Base-by-base conservation (phyloP, 352 stramenopile species). In the Elongisporangium prolatum region DNA sequence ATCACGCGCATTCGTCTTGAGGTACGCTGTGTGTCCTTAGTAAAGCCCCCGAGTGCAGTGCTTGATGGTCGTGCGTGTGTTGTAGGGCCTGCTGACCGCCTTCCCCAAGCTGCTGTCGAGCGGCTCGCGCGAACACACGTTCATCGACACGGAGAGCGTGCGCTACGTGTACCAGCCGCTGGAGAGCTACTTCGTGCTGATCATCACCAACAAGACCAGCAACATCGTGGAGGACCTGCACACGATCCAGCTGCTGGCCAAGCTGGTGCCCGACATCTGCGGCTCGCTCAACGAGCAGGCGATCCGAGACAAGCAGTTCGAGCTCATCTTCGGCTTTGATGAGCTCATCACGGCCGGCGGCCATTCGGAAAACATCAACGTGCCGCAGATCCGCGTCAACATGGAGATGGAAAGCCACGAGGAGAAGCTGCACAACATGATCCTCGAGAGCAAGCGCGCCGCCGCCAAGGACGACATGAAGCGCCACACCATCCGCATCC, bases 171-270 rank as follows among this genome's bases (percentile, higher is more conserved):
- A 99, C 75, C 97, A 99, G 67, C 96, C 97, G 21, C 88, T 99
- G 24, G 97, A 99, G 71, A 97, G 86, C 56, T 96, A 99, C 59
- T 99, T 98, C 71, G 80, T 99, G 52, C 75, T 99, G 10, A 90
- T 99, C 51, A 98, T 99, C 54, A 99, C 97, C 47, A 99, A 98
- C 72, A 99, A 99, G 82, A 98, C 91, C 54, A 98, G 86, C 57
- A 99, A 99, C 78, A 99, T 99, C 72, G 97, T 99, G 48, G 93
- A 99, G 70, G 97, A 99, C 78, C 70, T 99, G 61, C 95, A 98
- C 59, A 99, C 97, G 38, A 92, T 99, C 37, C 93, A 98, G 58
- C 68, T 99, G 59, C 80, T 99, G 37, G 90, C 96, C 28, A 99
- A 99, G 80, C 89, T 98, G 40, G 91, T 99, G 57, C 95, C 96